Percentiles rank a stretch among this genome's conserved stretches.
Evolutionary conservation across 2,329 filamentous ascomycete species (phyloP).

Genomic region (Chaetothyriales sp.): DNA sequence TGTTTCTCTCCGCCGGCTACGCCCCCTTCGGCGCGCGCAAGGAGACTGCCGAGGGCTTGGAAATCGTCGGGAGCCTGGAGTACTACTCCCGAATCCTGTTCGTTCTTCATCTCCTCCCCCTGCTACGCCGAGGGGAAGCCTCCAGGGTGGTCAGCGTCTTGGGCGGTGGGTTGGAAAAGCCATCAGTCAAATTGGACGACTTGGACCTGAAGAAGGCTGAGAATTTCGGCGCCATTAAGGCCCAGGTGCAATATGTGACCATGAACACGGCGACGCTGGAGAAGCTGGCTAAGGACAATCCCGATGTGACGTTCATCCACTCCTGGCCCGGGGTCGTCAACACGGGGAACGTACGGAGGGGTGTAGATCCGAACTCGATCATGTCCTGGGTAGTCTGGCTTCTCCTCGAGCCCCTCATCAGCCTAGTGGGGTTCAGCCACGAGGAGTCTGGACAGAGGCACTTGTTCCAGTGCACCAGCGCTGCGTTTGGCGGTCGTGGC

Average conservation of each 20-base stretch:
- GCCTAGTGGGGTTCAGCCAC: slow-evolving; percentile 15
- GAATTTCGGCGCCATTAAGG: slow-evolving; percentile 20
- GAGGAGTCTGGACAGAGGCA: slow-evolving; percentile 34
- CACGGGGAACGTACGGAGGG: slow-evolving; percentile 24
- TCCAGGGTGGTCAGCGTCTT: slow-evolving; percentile 26
- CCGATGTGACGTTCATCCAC: slow-evolving; percentile 25
- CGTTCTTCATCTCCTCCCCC: slow-evolving; percentile 28
- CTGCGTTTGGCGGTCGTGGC: slow-evolving; percentile 17
- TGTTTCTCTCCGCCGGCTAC: slow-evolving; percentile 35
- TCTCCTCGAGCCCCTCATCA: slow-evolving; percentile 4
- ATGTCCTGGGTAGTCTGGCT: slow-evolving; percentile 18
- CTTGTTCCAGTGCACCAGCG: slow-evolving; percentile 28
- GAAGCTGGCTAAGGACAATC: slow-evolving; percentile 23
- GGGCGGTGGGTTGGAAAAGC: slow-evolving; percentile 23
- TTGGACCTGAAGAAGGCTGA: slow-evolving; percentile 24
- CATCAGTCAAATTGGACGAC: slow-evolving; percentile 23
- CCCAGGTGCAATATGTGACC: slow-evolving; percentile 21
- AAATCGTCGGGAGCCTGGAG: slow-evolving; percentile 27
- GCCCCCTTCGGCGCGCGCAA: slow-evolving; percentile 27
- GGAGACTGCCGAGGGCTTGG: slow-evolving; percentile 32
- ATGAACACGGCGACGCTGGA: slow-evolving; percentile 25
- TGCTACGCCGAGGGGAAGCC: slow-evolving; percentile 22
- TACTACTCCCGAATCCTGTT: slow-evolving; percentile 36
- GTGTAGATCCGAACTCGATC: slow-evolving; percentile 1
- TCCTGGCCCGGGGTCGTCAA: slow-evolving; percentile 25